Percentiles rank a stretch among this genome's conserved stretches.
Conservation (phyloP, 352 stramenopile genomes). For the Proteromonas lacertae region DNA sequence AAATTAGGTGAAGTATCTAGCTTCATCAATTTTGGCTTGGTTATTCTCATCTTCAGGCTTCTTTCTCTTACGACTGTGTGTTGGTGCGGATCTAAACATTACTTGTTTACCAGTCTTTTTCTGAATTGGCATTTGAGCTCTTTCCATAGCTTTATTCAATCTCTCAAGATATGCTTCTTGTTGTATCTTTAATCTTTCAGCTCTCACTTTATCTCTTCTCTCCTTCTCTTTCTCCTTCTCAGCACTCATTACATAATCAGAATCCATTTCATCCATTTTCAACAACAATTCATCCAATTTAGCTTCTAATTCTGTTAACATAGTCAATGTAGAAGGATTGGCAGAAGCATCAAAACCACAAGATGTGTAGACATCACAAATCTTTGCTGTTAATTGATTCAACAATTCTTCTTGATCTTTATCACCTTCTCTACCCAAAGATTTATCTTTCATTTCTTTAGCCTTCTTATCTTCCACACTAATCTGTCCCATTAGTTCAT, state of each 20-base stretch:
- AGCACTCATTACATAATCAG: constrained; percentile 56
- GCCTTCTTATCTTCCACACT: constrained; percentile 33
- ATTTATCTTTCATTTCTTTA: constrained; percentile 19
- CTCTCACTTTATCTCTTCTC: constrained; percentile 40
- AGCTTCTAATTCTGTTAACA: constrained; percentile 57
- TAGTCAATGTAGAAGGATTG: constrained; percentile 55
- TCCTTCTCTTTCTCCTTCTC: constrained; percentile 77
- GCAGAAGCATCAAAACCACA: constrained; percentile 58
- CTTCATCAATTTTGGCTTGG: constrained; percentile 13
- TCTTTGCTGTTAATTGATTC: constrained; percentile 2
- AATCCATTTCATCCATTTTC: constrained; percentile 51
- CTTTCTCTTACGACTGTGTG: constrained; percentile 16
- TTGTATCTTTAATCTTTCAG: constrained; percentile 52
- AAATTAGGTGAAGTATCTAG: constrained; percentile 13
- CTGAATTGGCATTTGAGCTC: constrained; percentile 54
- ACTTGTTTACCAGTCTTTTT: constrained; percentile 52
- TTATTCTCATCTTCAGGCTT: constrained; percentile 10
- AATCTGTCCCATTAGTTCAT: constrained; percentile 47
- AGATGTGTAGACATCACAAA: constrained; percentile 36
- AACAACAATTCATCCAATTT: constrained; percentile 48
- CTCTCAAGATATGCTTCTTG: constrained; percentile 60
- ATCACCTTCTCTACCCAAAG: constrained; percentile 32
- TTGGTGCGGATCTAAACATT: constrained; percentile 49
- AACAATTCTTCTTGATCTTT: constrained; percentile 19
- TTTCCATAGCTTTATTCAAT: constrained; percentile 62